Evolutionary conservation across 1,139 yeast genomes (phyloP).

Genomic region (Scheffersomyces segobiensis): DNA sequence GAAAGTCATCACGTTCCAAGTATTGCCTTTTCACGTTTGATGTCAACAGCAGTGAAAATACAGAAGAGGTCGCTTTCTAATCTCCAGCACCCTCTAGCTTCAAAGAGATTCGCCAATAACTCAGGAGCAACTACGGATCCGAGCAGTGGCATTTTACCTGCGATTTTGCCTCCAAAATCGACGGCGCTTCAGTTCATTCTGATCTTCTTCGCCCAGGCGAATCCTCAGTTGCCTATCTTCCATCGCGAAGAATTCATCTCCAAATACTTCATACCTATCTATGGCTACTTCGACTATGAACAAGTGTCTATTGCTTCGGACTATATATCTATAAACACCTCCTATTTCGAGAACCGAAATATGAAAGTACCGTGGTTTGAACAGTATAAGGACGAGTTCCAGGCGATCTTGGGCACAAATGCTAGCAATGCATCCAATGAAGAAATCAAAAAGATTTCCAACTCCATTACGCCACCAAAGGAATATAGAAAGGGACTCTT

Average conservation of each 20-base stretch:
- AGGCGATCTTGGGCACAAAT: slow-evolving; percentile 12
- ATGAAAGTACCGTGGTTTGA: slow-evolving; percentile 47
- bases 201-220: slow-evolving; percentile 74
- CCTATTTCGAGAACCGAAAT: slow-evolving; percentile 11
- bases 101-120: slow-evolving; percentile 15
- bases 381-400: slow-evolving; percentile 32
- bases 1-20: slow-evolving; percentile 12
- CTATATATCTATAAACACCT: slow-evolving; percentile 50
- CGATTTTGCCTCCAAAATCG: slow-evolving; percentile 65
- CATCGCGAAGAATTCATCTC: slow-evolving; percentile 77
- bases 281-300: slow-evolving; percentile 61
- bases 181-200: slow-evolving; percentile 70
- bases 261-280: slow-evolving; percentile 71
- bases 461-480: slow-evolving; percentile 46
- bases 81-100: not conserved
- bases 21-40: slow-evolving; percentile 69
- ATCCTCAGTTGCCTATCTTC: slow-evolving; percentile 76
- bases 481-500: slow-evolving; percentile 48
- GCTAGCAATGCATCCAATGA: slow-evolving; percentile 6
- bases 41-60: slow-evolving; percentile 74
- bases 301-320: slow-evolving; percentile 62
- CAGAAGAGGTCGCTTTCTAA: slow-evolving; percentile 5
- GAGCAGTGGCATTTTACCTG: slow-evolving; percentile 32
- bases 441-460: slow-evolving; percentile 27
- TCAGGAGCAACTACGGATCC: slow-evolving; percentile 7